Evolutionary conservation across 148 eudicot species (phyloP).

Genomic region (Pharnaceum exiguum): DNA sequence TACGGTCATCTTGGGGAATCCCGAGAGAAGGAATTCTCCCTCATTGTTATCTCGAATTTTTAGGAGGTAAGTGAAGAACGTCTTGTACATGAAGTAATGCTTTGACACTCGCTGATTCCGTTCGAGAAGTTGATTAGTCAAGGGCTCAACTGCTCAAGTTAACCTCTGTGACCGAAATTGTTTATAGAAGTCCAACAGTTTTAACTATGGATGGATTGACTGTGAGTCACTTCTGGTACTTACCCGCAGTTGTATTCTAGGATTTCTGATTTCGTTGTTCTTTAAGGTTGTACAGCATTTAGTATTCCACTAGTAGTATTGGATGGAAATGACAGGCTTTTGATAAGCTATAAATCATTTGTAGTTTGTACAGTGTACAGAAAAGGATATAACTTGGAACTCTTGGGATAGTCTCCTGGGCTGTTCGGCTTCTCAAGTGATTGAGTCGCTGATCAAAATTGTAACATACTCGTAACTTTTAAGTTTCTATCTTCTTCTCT

Average conservation of each 20-base stretch:
- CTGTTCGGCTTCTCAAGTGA: too few species aligned
- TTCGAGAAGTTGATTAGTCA: neutral
- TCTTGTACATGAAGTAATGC: slow-evolving; percentile 26
- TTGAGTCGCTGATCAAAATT: too few species aligned
- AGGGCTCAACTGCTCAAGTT: neutral
- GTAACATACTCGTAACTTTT: too few species aligned
- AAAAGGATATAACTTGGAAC: too few species aligned
- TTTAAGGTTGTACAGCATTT: slow-evolving; percentile 2
- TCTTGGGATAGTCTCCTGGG: too few species aligned
- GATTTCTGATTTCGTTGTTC: neutral
- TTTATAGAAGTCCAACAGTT: too few species aligned
- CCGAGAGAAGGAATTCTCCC: slow-evolving; percentile 27
- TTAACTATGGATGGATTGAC: too few species aligned
- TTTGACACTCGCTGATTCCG: neutral
- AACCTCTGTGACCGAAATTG: neutral
- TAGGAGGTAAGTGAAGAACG: slow-evolving; percentile 17
- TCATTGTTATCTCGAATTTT: slow-evolving; percentile 25
- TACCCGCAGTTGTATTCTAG: neutral
- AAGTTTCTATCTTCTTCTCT: too few species aligned
- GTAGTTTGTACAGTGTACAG: too few species aligned
- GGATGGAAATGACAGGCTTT: too few species aligned
- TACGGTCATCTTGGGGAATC: neutral
- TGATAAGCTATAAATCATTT: neutral
- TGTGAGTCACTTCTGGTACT: too few species aligned
- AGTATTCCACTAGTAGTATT: too few species aligned